These are phyloP conservation scores for Podila clonocystis DNA, from an alignment of 192 early-diverging fungal species.

Conservation along the genomic window DNA sequence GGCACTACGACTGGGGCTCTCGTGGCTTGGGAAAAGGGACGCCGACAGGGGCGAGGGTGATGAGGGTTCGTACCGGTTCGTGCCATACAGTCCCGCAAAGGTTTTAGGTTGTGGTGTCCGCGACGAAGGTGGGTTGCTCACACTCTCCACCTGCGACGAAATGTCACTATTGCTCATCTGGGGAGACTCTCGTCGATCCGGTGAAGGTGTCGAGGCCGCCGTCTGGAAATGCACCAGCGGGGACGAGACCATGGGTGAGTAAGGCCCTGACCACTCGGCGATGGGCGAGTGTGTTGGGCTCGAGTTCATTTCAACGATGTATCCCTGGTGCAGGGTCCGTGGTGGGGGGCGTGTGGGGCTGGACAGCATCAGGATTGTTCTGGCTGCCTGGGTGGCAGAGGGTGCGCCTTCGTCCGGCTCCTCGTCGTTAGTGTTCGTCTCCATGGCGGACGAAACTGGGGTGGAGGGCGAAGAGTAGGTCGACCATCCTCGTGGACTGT, in stretches of 20 bases:
- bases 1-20: not conserved
- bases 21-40: not conserved
- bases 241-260: slow-evolving; percentile 30
- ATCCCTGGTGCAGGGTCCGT: not conserved
- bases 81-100: not conserved
- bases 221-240: slow-evolving; percentile 25
- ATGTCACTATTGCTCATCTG: not conserved
- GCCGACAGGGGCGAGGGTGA: slow-evolving; percentile 5
- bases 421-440: not conserved
- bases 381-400: slow-evolving; percentile 18
- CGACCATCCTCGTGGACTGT: slow-evolving; percentile 12
- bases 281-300: not conserved
- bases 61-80: not conserved
- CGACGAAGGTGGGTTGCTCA: slow-evolving; percentile 5
- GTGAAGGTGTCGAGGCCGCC: slow-evolving; percentile 8
- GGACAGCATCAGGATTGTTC: slow-evolving; percentile 30
- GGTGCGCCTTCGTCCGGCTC: not conserved
- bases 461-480: slow-evolving; percentile 14
- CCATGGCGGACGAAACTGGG: not conserved
- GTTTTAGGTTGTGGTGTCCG: not conserved
- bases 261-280: slow-evolving; percentile 7
- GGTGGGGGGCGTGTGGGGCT: slow-evolving; percentile 17
- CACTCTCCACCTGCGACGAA: not conserved
- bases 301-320: slow-evolving; percentile 1
- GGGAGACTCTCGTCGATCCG: not conserved